Evolutionary conservation across 805 yeast species (phyloP), one percentile per base, ranked within the genome.

Genomic region (Candida golubevii): DNA sequence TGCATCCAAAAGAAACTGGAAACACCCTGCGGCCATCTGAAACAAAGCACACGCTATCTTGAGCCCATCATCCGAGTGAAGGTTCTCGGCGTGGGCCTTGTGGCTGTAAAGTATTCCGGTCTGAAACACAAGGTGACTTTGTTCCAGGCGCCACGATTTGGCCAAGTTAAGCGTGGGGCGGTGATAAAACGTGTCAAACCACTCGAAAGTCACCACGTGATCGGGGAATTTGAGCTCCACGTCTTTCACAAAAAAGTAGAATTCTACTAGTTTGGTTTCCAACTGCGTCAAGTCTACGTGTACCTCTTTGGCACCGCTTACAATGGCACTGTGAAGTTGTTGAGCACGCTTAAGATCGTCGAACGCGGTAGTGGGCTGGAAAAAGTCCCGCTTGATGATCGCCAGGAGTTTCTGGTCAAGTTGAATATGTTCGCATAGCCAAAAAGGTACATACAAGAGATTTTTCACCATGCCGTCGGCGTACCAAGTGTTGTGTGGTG

Each of bases 11-110:
- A 79, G 57, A 28, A 55, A 48, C 35, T 72, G 67, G 53, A 83
- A 81, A 45, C 79, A 69, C 0, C 96, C 89, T 0, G 95, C 89
- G 1, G 93, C 76, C 38, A 64, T 62, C 61, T 88, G 96, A 57
- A 82, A 85, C 50, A 72, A 77, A 5, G 73, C 62, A 48, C 88
- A 85, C 0, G 88, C 72, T 44, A 68, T 69, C 55, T 83, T 85
- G 40, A 83, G 56, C 0, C 85, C 84, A 1, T 78, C 81, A 4
- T 69, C 75, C 3, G 73, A 63, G 35, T 66, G 62, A 32, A 74
- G 57, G 27, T 77, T 71, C 46, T 74, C 73, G 4, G 58, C 54
- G 10, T 67, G 56, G 0, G 83, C 95, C 41, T 80, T 50, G 31
- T 72, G 75, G 0, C 90, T 78, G 57, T 78, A 80, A 7, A 78